Conservation (phyloP, 306 rosid species). For the Rosa rugosa region DNA sequence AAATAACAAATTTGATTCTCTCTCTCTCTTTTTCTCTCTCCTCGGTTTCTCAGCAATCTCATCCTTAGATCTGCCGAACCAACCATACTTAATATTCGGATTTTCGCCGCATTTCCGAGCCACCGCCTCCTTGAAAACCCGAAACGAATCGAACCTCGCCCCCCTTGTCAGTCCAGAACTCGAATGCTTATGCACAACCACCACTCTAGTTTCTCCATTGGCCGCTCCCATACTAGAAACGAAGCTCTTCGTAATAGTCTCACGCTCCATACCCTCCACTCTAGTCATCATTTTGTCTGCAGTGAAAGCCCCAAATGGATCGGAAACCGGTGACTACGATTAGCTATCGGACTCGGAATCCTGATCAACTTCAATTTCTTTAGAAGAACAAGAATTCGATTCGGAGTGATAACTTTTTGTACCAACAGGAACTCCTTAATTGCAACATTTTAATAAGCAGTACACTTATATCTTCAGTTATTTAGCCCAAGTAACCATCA, state of each 20-base stretch:
- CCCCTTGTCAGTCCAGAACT: neutral
- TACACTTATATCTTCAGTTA: too few species aligned
- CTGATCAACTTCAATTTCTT: neutral
- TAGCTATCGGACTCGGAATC: neutral
- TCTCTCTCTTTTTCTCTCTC: too few species aligned
- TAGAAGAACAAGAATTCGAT: neutral
- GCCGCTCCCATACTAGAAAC: conserved; percentile 15
- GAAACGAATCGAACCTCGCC: conserved; percentile 18
- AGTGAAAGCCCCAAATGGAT: neutral
- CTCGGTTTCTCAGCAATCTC: too few species aligned
- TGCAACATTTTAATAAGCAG: too few species aligned
- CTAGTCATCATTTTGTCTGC: neutral
- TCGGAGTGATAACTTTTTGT: neutral
- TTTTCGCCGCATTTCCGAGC: conserved; percentile 42
- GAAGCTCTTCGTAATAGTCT: conserved; percentile 6
- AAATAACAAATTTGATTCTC: too few species aligned
- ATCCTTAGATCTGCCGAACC: too few species aligned
- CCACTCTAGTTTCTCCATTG: conserved; percentile 7
- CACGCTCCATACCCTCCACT: neutral
- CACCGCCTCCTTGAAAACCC: conserved; percentile 40
- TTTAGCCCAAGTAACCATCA: too few species aligned
- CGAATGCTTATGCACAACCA: conserved; percentile 29
- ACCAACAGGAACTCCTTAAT: too few species aligned
- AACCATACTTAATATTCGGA: conserved; percentile 35
- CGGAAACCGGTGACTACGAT: neutral